Conservation (phyloP, 1,139 yeast genomes). For the Insectozyma bohioensis region DNA sequence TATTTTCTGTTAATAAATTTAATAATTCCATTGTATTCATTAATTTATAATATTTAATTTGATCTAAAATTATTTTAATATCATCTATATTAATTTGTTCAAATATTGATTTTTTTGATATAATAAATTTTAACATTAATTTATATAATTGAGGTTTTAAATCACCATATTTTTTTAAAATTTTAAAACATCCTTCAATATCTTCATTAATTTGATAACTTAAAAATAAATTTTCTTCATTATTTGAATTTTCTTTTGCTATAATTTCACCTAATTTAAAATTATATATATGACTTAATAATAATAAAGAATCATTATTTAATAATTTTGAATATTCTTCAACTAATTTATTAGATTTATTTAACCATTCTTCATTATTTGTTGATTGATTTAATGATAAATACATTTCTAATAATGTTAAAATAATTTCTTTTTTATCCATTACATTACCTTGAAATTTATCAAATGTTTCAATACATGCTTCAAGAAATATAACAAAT, state of each 20-base stretch:
- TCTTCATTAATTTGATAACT: constrained; percentile 60
- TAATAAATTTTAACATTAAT: constrained; percentile 62
- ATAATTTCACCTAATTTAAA: constrained; percentile 50
- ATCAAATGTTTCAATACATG: constrained; percentile 80
- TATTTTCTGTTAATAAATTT: constrained; percentile 48
- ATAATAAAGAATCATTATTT: constrained; percentile 60
- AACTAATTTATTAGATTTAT: constrained; percentile 60
- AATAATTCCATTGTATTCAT: constrained; percentile 78
- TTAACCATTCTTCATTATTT: constrained; percentile 51
- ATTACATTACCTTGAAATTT: constrained; percentile 68
- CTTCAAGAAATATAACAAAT: constrained; percentile 91
- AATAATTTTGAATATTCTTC: constrained; percentile 40
- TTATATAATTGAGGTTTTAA: constrained; percentile 65
- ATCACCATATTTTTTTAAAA: constrained; percentile 61
- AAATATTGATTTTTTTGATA: constrained; percentile 56
- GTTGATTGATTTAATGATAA: constrained; percentile 53
- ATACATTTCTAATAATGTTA: constrained; percentile 82
- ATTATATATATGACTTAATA: constrained; percentile 66
- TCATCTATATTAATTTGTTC: constrained; percentile 47
- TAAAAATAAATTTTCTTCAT: constrained; percentile 65
- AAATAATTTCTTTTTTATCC: constrained; percentile 70
- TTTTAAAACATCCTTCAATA: constrained; percentile 53
- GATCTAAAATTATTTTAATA: constrained; percentile 50
- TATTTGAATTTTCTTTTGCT: constrained; percentile 42
- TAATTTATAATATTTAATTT: constrained; percentile 52